Evolutionary conservation across 1,284 basidiomycete genomes (phyloP).

Genomic region (Ustilago vetiveriae): DNA sequence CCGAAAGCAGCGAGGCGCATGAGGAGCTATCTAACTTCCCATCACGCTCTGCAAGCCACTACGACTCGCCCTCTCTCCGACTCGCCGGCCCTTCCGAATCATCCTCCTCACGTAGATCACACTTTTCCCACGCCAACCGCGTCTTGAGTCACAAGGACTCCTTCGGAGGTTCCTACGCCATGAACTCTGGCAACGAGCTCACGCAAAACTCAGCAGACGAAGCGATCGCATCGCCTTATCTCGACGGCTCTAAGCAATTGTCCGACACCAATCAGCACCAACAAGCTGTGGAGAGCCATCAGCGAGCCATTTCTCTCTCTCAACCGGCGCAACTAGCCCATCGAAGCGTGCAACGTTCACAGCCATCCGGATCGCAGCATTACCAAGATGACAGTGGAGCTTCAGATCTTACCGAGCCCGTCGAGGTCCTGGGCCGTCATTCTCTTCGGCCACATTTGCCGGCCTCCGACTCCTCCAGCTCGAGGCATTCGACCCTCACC

Average conservation of each 20-base stretch:
- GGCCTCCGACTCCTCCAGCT: background rate
- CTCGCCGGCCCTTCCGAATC: slow-evolving; percentile 13
- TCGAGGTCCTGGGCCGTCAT: slow-evolving; percentile 31
- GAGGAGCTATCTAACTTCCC: slow-evolving; percentile 23
- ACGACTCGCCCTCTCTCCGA: slow-evolving; percentile 11
- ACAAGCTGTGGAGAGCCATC: slow-evolving; percentile 9
- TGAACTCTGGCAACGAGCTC: slow-evolving; percentile 11
- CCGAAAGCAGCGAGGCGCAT: slow-evolving; percentile 34
- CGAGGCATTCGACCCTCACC: slow-evolving; percentile 4
- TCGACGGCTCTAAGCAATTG: slow-evolving; percentile 1
- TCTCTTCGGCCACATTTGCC: slow-evolving; percentile 8
- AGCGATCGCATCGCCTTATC: background rate
- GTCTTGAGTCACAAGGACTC: slow-evolving; percentile 45
- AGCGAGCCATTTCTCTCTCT: slow-evolving; percentile 23
- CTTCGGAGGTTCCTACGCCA: slow-evolving; percentile 35
- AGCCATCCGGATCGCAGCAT: background rate
- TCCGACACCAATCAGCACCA: background rate
- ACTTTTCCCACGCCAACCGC: slow-evolving; percentile 22
- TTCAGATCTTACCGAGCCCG: slow-evolving; percentile 25
- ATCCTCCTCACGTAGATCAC: slow-evolving; percentile 11
- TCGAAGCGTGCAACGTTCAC: background rate
- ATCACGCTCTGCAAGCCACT: slow-evolving; percentile 11
- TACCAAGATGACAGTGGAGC: background rate
- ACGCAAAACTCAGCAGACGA: slow-evolving; percentile 24
- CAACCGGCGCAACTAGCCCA: slow-evolving; percentile 12